Percentiles rank a stretch among this genome's conserved stretches.
Evolutionary conservation across 1,284 basidiomycete species (phyloP).

Genomic region (Moniliophthora roreri): DNA sequence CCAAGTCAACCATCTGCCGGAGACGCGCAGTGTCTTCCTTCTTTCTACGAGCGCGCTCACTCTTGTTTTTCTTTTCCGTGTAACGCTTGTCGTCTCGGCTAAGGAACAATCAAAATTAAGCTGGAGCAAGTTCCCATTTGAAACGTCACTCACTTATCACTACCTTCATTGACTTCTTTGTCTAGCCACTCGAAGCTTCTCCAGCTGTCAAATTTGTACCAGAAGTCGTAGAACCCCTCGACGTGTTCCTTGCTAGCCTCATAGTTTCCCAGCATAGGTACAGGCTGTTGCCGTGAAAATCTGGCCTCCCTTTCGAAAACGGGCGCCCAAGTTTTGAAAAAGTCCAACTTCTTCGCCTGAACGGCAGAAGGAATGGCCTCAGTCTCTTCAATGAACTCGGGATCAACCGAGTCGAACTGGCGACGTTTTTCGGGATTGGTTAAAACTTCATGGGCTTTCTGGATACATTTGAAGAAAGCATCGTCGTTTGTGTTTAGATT

Average conservation of each 20-base stretch:
- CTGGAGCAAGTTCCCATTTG: neutral
- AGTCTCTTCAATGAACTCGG: conserved; percentile 70
- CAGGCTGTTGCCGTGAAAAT: conserved; percentile 89
- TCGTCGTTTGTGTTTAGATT: conserved; percentile 81
- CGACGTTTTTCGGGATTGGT: conserved; percentile 85
- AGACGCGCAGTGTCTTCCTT: conserved; percentile 97
- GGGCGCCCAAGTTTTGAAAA: conserved; percentile 66
- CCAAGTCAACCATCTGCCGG: conserved; percentile 85
- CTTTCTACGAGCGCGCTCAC: conserved; percentile 93
- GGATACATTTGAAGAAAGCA: conserved; percentile 99
- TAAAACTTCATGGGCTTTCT: conserved; percentile 94
- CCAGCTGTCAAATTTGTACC: conserved; percentile 99
- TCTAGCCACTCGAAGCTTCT: conserved; percentile 97
- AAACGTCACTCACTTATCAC: conserved; percentile 72
- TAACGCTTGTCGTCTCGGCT: conserved; percentile 99
- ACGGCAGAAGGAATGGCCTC: conserved; percentile 74
- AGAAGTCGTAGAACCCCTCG: conserved; percentile 96
- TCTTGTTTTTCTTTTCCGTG: conserved; percentile 99
- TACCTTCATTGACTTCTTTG: conserved; percentile 98
- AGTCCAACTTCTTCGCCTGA: conserved; percentile 61
- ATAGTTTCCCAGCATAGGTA: conserved; percentile 76
- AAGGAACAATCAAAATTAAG: conserved; percentile 1
- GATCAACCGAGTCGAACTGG: conserved; percentile 97
- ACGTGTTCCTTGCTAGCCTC: conserved; percentile 82
- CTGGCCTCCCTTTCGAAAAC: conserved; percentile 91